Conservation (phyloP, 163 green algal species). For the Scenedesmus sp. region DNA sequence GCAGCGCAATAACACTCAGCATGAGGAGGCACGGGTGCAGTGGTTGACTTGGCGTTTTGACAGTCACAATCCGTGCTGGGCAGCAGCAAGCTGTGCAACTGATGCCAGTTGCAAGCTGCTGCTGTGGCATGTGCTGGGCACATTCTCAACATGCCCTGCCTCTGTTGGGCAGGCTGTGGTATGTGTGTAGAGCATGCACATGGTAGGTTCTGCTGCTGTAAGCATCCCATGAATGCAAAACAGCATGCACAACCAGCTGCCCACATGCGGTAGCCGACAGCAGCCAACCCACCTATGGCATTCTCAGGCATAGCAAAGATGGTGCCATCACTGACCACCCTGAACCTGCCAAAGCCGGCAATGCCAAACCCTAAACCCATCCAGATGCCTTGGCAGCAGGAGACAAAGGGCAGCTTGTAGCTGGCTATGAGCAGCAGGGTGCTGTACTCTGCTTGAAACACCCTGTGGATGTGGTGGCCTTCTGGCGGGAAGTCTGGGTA, state of each 20-base stretch:
- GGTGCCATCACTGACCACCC: conserved; percentile 32
- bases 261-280: background rate
- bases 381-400: conserved; percentile 50
- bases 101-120: background rate
- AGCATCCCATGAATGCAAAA: background rate
- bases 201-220: background rate
- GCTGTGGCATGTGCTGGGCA: background rate
- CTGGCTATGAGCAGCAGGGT: conserved; percentile 7
- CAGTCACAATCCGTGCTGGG: background rate
- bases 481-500: conserved; percentile 24
- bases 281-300: conserved; percentile 10
- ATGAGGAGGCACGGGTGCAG: background rate
- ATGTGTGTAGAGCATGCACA: background rate
- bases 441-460: conserved; percentile 47
- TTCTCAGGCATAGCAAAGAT: conserved; percentile 57
- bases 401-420: conserved; percentile 29
- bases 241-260: background rate
- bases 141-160: too few relatives aligned
- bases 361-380: conserved; percentile 55
- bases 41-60: background rate
- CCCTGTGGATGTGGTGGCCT: conserved; percentile 48
- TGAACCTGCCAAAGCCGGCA: conserved; percentile 26
- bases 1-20: too few relatives aligned
- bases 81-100: background rate
- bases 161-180: background rate